These are phyloP conservation scores for Phytophthora cactorum DNA, from an alignment of 352 stramenopile genomes.

Conservation along the genomic window DNA sequence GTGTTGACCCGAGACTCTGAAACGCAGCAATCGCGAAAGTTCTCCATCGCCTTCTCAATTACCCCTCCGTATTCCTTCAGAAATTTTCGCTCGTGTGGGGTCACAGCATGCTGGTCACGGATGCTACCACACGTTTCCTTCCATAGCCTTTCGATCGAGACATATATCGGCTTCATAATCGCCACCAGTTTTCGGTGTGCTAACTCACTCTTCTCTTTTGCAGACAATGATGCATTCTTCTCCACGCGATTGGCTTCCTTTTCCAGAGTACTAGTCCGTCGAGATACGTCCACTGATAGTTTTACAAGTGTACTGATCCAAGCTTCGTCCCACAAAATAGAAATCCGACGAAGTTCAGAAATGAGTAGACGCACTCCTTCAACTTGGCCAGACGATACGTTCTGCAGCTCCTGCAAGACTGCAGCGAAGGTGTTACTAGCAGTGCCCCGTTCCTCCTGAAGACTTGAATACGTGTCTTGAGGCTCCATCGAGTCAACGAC, in stretches of 20 bases:
- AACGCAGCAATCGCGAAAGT: constrained; percentile 54
- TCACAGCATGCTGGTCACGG: constrained; percentile 39
- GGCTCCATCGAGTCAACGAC: constrained; percentile 64
- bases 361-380: constrained; percentile 68
- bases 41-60: constrained; percentile 55
- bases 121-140: constrained; percentile 62
- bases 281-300: constrained; percentile 71
- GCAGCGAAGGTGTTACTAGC: constrained; percentile 37
- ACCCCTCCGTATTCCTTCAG: constrained; percentile 59
- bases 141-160: constrained; percentile 69
- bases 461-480: constrained; percentile 6
- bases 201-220: constrained; percentile 67
- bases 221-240: constrained; percentile 70
- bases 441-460: constrained; percentile 7
- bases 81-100: constrained; percentile 80
- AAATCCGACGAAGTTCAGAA: constrained; percentile 77
- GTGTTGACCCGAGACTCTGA: constrained; percentile 17
- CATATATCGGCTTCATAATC: constrained; percentile 85
- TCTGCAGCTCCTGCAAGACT: constrained; percentile 52
- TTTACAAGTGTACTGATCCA: constrained; percentile 81
- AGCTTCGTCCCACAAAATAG: constrained; percentile 85
- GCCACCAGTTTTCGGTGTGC: constrained; percentile 76
- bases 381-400: constrained; percentile 48
- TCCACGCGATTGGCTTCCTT: constrained; percentile 78
- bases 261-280: constrained; percentile 70